Base-by-base conservation (phyloP, 371 early-diverging fungal species). In the Choanephora cucurbitarum region DNA sequence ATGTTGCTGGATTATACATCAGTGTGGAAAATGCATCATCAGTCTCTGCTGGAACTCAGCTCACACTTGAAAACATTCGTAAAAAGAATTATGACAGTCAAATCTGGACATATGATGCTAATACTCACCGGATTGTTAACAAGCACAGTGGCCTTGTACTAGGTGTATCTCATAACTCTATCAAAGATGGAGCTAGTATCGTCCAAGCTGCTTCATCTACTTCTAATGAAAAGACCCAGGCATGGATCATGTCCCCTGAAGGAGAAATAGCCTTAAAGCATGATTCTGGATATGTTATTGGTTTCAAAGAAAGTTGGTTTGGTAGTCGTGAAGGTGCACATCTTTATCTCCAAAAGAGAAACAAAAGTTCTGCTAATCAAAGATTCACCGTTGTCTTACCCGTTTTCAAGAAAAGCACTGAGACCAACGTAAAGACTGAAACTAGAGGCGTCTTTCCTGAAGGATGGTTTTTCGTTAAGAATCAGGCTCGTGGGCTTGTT, bases 401-500 rank as follows among this genome's bases (percentile, higher is more conserved):
- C 32, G 46, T 77, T 15, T 67, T 72, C 58, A 77, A 71, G 33
- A 75, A 70, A 37, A 49, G 55, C 10, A 48, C 52, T 1, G 52
- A 54, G 13, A 49, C 49, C 22, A 33, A 44, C 13, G 53, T 60
- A 31, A 53, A 61, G 24, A 42, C 52, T 39, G 67, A 70, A 42
- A 57, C 46, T 5, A 49, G 50, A 11, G 66, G 67, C 32, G 61
- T 72, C 44, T 85, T 85, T 70, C 85, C 85, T 34, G 66, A 69
- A 19, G 77, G 77, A 39, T 82, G 79, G 75, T 83, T 85, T 71
- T 85, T 82, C 61, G 72, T 85, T 62, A 85, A 82, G 64, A 80
- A 74, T 70, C 85, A 59, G 58, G 75, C 72, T 14, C 71, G 67
- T 10, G 70, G 72, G 40, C 60, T 73, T 5, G 80, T 80, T 34